Evolutionary conservation across 257 asterid species (phyloP).

Genomic region (Solanum microdontum): DNA sequence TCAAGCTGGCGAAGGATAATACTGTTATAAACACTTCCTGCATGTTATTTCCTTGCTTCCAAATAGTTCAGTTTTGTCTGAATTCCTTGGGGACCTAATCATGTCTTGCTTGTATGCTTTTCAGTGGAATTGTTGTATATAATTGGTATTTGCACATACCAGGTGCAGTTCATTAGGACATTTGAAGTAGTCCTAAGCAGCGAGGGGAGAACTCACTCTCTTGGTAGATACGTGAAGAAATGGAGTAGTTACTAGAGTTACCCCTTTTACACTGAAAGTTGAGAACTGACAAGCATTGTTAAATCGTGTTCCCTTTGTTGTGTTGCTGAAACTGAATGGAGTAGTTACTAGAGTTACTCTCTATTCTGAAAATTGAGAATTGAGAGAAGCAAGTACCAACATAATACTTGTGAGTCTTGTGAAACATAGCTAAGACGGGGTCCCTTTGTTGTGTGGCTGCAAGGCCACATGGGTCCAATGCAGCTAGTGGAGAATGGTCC

Average conservation of each 20-base stretch:
- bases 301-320: constrained; percentile 96
- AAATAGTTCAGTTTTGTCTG: background rate
- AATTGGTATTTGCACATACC: background rate
- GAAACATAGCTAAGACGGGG: constrained; percentile 98
- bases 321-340: constrained; percentile 60
- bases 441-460: constrained; percentile 99
- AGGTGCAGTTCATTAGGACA: background rate
- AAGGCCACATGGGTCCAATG: constrained; percentile 96
- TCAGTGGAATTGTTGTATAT: background rate
- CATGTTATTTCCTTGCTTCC: background rate
- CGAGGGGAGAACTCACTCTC: background rate
- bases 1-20: background rate
- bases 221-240: background rate
- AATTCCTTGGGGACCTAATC: background rate
- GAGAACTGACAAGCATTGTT: constrained; percentile 27
- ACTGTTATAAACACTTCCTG: background rate
- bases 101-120: background rate
- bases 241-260: background rate
- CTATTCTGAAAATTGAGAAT: background rate
- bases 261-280: background rate
- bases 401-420: constrained; percentile 22
- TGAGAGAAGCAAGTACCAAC: constrained; percentile 12
- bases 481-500: constrained; percentile 89
- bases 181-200: background rate
- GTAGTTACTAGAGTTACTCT: background rate